Base-by-base conservation (phyloP, 2,329 filamentous ascomycete species). In the Fusarium napiforme region DNA sequence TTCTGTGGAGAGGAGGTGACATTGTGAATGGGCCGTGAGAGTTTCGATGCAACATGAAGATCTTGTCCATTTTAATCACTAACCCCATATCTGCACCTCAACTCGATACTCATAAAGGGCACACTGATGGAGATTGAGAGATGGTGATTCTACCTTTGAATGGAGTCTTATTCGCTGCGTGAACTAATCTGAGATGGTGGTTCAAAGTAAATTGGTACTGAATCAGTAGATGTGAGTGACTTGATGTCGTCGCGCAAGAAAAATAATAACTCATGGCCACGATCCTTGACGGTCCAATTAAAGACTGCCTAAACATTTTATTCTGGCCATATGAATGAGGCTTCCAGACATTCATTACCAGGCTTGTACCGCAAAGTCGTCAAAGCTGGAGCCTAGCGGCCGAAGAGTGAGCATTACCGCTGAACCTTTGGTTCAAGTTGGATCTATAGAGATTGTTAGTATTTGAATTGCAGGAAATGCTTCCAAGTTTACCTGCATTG, bases 1-100 rank as follows among this genome's bases (percentile, higher is more conserved):
- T 65, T 37, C 34, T 36, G 49, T 65, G 63, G 63, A 21, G 60
- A 64, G 32, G 37, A 49, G 40, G 47, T 30, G 7, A 19, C 47
- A 28, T 30, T 55, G 8, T n/a, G 37, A 63, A 30, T 66, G 52
- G 63, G 42, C 45, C 45, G 16, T 26, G 23, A 19, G 9, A 49
- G 49, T 16, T 30, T 7, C 1, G 11, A 65, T 58, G 49, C 42
- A 37, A 65, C 32, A 34, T 34, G 63, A 18, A 28, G 40, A 66
- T 66, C 63, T 46, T 66, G 19, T 8, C 55, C 40, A 15, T 32
- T 26, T n/a, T 49, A 0, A 36, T 49, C 18, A 23, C 18, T 1
- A 26, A 15, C 7, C 26, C 19, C 19, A 7, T 47, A 21, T 7
- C 28, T 47, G 9, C 19, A 30, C 16, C 9, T 16, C 7, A 15